A percentile compares a stretch with the other conserved stretches of the same genome.
Conservation (phyloP, 768 basidiomycete genomes). For the Sutorius australiensis region DNA sequence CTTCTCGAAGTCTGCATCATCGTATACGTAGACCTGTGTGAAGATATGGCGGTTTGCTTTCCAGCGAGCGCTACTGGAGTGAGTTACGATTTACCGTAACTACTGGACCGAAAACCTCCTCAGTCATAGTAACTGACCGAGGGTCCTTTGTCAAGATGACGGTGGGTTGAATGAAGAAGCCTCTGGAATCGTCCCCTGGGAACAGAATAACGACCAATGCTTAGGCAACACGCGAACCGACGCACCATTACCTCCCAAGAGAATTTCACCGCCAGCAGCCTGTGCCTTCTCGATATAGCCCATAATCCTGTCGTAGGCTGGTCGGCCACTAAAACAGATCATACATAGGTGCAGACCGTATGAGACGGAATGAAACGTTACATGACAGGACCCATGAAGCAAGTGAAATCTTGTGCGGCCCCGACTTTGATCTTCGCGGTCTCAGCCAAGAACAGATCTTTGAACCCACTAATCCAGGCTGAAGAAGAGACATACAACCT, state of each 20-base stretch:
- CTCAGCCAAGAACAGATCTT: constrained; percentile 69
- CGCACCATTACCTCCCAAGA: constrained; percentile 79
- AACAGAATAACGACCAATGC: background rate
- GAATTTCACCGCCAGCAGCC: constrained; percentile 81
- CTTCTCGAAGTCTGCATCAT: constrained; percentile 82
- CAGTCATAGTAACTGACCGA: constrained; percentile 79
- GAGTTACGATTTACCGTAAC: constrained; percentile 58
- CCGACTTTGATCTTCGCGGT: constrained; percentile 86
- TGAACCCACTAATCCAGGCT: constrained; percentile 84
- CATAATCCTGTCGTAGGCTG: constrained; percentile 86
- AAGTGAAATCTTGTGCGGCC: constrained; percentile 62
- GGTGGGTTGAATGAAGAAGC: constrained; percentile 93
- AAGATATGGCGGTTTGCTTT: background rate
- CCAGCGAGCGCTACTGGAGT: background rate
- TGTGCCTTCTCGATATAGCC: constrained; percentile 85
- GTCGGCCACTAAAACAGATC: constrained; percentile 52
- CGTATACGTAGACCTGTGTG: constrained; percentile 76
- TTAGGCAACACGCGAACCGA: background rate
- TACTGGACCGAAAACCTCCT: constrained; percentile 98
- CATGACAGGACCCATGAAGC: constrained; percentile 98
- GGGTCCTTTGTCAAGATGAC: constrained; percentile 92
- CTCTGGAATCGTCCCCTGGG: constrained; percentile 81
- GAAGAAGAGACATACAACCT: constrained; percentile 86
- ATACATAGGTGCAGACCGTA: background rate
- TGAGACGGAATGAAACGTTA: constrained; percentile 30